Base-by-base conservation (phyloP, 140 eudicot genomes). In the Anethum foeniculum region DNA sequence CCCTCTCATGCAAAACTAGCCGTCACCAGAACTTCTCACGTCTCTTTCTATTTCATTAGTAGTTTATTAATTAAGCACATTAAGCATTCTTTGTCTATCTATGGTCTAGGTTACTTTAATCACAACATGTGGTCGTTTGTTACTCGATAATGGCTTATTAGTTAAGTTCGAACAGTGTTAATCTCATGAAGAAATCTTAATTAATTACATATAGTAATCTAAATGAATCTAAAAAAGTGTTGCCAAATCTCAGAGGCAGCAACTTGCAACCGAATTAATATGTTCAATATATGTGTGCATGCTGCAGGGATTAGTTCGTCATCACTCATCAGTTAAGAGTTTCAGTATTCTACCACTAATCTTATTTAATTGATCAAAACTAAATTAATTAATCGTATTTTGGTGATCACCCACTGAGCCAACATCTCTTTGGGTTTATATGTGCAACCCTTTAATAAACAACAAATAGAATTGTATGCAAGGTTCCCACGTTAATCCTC, bases 1-100 rank as follows among this genome's bases (percentile, higher is more conserved):
- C 71, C 43, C 80, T 56, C 38, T 77, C 65, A 77, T 77, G 80
- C 80, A 62, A 51, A 77, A 77, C 80, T 54, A 77, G 80, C 71
- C 71, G 48, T 77, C 71, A 62, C 80, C 72, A 56, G 49, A 54
- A 3, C 47, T 77, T 65, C 67, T 14, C 75, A 32, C 75, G 25
- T 62, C 60, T 44, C 62, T 44, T 18, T 28, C 67, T 56, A 28
- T 56, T 67, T 12, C 39, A 28, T 2, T 34, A 60, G n/a, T 43
- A 18, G 25, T 77, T 77, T 32, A 77, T 54, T 69, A 69, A 19
- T 69, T 5, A 36, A 72, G 39, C 51, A 38, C 15, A 72, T 39
- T 36, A 72, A 72, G 23, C 19, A 54, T 77, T 52, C 71, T 52
- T 52, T 52, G 44, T 51, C 54, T 77, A 23, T 72, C 36, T 30